Evolutionary conservation across 805 yeast species (phyloP), one percentile per base, ranked within the genome.

Genomic region (Starmerella apicola): DNA sequence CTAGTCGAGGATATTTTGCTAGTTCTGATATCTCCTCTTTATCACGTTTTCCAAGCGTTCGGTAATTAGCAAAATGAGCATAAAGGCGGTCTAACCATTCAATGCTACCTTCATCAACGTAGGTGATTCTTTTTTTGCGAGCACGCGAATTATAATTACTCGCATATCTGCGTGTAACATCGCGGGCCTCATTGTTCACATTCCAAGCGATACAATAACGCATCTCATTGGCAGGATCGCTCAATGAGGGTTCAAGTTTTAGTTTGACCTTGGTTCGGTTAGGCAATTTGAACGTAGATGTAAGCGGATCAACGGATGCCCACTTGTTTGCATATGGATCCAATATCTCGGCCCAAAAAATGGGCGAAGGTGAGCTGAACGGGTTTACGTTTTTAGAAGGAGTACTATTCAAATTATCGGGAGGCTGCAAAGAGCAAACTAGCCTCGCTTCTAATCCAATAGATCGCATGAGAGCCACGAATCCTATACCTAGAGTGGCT

Each of bases 281-380:
- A 4, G 48, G 51, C 70, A 25, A 71, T 64, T 57, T 83, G 94
- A 29, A 83, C 72, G 7, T 69, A 58, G 41, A 71, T 59, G 41
- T 77, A 0, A 78, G 63, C 0, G 96, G 91, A 52, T 91, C 98
- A 2, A 85, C 67, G 2, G 93, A 73, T n/a, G 85, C 69, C 93
- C 95, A 88, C 36, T 67, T 71, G 43, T 74, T 68, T 4, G 74
- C 61, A 42, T 69, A 72, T 37, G 70, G 70, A 55, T 88, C 86
- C 94, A 94, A 88, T 0, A 81, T 95, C 56, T 91, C 98, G 18
- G 76, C 76, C 98, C 98, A 91, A 54, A 78, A 85, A 0, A 85
- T 68, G 0, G 96, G 96, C 52, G 34, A 19, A 13, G 25, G 16
- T 5, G 22, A 3, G 25, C 30, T 1, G 42, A 32, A n/a, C 36